phyloP scores from a whole-genome alignment of 345 rosid species.

The Citrus glauca region DNA sequence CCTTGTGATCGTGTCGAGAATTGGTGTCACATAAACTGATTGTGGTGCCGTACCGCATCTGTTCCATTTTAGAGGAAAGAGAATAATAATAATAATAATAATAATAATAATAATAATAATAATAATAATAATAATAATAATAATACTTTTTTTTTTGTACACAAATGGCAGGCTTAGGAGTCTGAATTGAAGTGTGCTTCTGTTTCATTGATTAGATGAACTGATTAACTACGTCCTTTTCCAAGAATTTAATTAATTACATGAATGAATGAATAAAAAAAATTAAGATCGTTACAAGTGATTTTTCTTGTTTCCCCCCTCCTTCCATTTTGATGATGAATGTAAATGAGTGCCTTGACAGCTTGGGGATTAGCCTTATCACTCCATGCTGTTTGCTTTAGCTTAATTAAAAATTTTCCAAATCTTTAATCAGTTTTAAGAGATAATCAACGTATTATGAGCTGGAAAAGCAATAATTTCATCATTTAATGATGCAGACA shows the following conservation, averaged over 20 bases:
- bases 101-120: too few species aligned
- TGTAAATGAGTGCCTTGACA: constrained; percentile 9
- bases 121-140: too few species aligned
- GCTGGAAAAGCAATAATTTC: constrained; percentile 4
- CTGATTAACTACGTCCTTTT: background rate
- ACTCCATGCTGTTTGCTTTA: constrained; percentile 8
- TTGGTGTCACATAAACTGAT: constrained; percentile 9
- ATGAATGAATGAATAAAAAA: too few species aligned
- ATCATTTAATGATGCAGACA: constrained; percentile 19
- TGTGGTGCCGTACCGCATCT: background rate
- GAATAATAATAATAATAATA: too few species aligned
- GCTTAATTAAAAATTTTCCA: background rate
- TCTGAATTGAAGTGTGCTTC: background rate
- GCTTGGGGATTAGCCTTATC: constrained; percentile 10
- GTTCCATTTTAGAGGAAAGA: background rate
- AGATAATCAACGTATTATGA: background rate
- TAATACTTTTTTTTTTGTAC: too few species aligned
- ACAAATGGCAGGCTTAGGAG: background rate
- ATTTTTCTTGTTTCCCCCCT: background rate
- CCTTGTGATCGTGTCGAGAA: constrained; percentile 30
- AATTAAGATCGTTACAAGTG: background rate
- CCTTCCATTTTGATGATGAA: constrained; percentile 3
- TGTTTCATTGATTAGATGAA: background rate
- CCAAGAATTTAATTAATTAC: background rate
- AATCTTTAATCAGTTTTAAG: background rate